Evolutionary conservation across 2,329 filamentous ascomycete species (phyloP).

Genomic region (Pseudogymnoascus sp.): DNA sequence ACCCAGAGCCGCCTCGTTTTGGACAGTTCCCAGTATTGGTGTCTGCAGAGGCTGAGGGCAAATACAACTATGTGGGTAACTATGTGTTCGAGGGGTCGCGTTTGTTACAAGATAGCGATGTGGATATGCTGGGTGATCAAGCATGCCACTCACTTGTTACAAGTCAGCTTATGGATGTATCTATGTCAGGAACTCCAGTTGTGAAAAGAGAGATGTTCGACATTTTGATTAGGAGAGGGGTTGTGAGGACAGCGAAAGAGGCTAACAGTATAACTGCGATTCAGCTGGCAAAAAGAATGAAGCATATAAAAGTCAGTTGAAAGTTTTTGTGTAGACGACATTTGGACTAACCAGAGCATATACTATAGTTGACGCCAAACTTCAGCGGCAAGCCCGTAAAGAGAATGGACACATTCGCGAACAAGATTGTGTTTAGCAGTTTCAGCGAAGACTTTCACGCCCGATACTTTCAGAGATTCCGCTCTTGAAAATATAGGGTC

Average conservation of each 20-base stretch:
- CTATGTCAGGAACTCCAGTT: background rate
- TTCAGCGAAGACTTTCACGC: background rate
- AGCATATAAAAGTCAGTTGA: background rate
- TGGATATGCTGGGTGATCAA: background rate
- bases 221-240: background rate
- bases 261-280: background rate
- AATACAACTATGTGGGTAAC: background rate
- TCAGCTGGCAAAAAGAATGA: background rate
- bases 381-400: background rate
- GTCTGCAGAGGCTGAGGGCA: background rate
- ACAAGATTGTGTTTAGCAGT: background rate
- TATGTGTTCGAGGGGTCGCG: background rate
- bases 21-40: background rate
- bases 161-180: background rate
- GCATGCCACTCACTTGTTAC: background rate
- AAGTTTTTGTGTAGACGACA: background rate
- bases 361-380: background rate
- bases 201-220: background rate
- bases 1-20: background rate
- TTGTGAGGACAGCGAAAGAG: background rate
- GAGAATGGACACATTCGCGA: background rate
- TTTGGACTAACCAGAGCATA: background rate
- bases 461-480: conserved; percentile 14
- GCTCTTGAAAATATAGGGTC: conserved; percentile 37
- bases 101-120: background rate